These are phyloP conservation scores for Calonectria crousiana DNA, from an alignment of 2,329 filamentous ascomycete genomes.

Conservation along the genomic window DNA sequence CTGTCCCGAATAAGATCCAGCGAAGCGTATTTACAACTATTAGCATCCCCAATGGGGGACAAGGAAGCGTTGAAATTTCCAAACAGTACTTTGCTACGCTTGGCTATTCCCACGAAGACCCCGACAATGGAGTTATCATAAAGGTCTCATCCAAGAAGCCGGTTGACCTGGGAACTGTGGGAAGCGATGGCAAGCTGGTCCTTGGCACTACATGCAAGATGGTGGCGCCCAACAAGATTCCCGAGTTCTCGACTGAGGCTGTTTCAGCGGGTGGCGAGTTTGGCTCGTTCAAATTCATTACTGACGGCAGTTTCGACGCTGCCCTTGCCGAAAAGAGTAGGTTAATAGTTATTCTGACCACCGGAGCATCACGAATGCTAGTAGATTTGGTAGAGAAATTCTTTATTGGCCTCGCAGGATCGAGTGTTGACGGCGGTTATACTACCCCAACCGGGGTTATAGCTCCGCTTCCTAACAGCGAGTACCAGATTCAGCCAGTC, in stretches of 20 bases:
- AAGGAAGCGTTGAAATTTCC: background rate
- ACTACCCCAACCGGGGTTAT: background rate
- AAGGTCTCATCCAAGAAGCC: background rate
- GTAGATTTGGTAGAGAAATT: background rate
- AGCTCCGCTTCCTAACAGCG: background rate
- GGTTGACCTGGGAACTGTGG: background rate
- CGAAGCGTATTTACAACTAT: background rate
- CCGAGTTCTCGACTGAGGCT: background rate
- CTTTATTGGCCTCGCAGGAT: background rate
- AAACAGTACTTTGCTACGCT: background rate
- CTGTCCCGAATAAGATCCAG: background rate
- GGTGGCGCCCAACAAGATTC: background rate
- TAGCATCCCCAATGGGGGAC: background rate
- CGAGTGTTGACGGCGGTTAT: background rate
- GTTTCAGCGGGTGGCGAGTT: background rate
- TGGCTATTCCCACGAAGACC: background rate
- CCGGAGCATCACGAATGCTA: background rate
- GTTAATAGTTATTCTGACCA: background rate
- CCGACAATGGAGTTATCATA: background rate
- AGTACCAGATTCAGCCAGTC: background rate
- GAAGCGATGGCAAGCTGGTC: background rate
- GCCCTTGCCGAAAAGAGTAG: background rate
- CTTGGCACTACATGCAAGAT: background rate
- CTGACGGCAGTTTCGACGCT: background rate
- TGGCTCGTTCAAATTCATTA: background rate